Base-by-base conservation (phyloP, 495 filamentous ascomycete species). In the Astrocystis sublimbata region DNA sequence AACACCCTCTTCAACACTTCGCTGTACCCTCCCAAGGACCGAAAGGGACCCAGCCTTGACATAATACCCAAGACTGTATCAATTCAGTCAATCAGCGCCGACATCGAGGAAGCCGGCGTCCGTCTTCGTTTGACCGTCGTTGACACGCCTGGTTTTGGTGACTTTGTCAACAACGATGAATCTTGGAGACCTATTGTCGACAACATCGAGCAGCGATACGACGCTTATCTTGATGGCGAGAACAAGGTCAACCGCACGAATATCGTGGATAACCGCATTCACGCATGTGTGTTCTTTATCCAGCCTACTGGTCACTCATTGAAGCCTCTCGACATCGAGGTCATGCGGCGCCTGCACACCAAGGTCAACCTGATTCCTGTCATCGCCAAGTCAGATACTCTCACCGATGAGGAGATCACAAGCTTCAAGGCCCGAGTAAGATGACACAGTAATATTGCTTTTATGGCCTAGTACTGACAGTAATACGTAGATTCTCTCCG, bases 171-270 rank as follows among this genome's bases (percentile, higher is more conserved):
- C 87, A 98, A 98, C 71, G 96, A 98, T 68, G 94, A 97, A 76
- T 98, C 94, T 23, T 98, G 94, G 94, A 84, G 93, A 68, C 94
- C 94, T 43, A 98, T 98, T 80, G 88, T 97, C 62, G 93, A 98
- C 81, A 97, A 98, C 85, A 97, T 98, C 68, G 96, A 98, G 83
- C 91, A 96, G 82, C 89, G 94, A 63, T 98, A 96, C 73, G 94
- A 98, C 75, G 91, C 94, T 46, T 98, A 97, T 75, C 83, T 98
- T 24, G 96, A 98, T 79, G 93, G 94, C 45, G 94, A 98, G 83
- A 98, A 98, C 86, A 98, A 97, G 88, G 92, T 98, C 73, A 98
- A 98, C 83, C 89, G 94, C 65, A 96, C 96, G 85, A 98, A 98
- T 85, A 98, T 98, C 75, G 87, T 98, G 56, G 94, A 98, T 79